Percentiles rank a stretch among this genome's conserved stretches.
Conservation (phyloP, 2,329 filamentous ascomycete genomes). For the Colletotrichum tanaceti region DNA sequence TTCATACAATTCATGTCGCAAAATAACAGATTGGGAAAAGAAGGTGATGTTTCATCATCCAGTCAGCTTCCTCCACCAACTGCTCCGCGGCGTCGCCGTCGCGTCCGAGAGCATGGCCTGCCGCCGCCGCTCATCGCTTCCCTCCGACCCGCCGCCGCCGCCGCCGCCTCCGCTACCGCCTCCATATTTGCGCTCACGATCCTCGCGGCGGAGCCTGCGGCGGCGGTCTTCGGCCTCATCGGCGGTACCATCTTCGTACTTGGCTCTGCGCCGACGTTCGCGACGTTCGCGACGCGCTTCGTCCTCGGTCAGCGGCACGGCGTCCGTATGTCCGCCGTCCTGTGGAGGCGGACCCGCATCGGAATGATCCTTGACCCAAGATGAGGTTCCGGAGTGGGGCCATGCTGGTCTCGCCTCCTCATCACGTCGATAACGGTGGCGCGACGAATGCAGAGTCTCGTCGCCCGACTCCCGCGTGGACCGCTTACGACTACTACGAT, state of each 20-base stretch:
- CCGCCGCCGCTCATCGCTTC: slow-evolving; percentile 59
- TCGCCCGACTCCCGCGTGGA: slow-evolving; percentile 56
- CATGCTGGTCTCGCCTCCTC: slow-evolving; percentile 56
- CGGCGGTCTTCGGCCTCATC: slow-evolving; percentile 59
- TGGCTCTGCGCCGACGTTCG: slow-evolving; percentile 58
- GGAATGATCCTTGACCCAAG: slow-evolving; percentile 74
- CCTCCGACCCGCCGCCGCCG: slow-evolving; percentile 51
- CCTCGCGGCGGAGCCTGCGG: slow-evolving; percentile 58
- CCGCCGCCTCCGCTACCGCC: slow-evolving; percentile 45
- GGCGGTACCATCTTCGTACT: slow-evolving; percentile 55
- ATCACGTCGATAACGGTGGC: slow-evolving; percentile 46
- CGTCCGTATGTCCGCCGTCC: slow-evolving; percentile 50
- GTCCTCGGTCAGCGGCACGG: slow-evolving; percentile 55
- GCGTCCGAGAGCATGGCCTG: slow-evolving; percentile 56
- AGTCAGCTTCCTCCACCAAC: slow-evolving; percentile 70
- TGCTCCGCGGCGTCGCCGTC: slow-evolving; percentile 60
- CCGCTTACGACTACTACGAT: slow-evolving; percentile 55
- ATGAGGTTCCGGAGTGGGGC: slow-evolving; percentile 73
- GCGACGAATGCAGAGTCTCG: slow-evolving; percentile 58
- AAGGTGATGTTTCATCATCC: slow-evolving; percentile 45
- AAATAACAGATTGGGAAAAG: too few relatives aligned
- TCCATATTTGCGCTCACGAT: slow-evolving; percentile 50
- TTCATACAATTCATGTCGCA: slow-evolving; percentile 30
- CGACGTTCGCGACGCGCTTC: slow-evolving; percentile 63
- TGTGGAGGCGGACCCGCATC: slow-evolving; percentile 70